These are phyloP conservation scores for Eimeria mitis DNA, from an alignment of 169 alveolate genomes.

Conservation along the genomic window DNA sequence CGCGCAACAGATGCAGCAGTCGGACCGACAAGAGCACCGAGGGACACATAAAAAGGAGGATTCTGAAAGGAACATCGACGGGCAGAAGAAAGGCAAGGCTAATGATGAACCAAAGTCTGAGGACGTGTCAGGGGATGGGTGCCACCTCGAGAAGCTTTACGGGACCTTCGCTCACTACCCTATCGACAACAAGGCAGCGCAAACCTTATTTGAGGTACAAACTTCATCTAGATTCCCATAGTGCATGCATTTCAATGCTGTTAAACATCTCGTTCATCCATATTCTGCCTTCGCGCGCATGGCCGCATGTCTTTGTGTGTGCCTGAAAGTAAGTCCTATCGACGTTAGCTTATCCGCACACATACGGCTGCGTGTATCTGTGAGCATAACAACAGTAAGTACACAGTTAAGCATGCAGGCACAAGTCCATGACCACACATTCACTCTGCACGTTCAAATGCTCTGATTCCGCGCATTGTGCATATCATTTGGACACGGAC, in stretches of 20 bases:
- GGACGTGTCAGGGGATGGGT: not conserved
- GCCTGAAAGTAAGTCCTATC: not conserved
- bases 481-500: not conserved
- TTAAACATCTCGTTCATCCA: not conserved
- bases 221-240: not conserved
- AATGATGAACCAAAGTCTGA: not conserved
- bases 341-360: not conserved
- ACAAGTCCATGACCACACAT: not conserved
- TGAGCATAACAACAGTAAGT: not conserved
- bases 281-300: not conserved
- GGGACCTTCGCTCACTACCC: conserved; percentile 65
- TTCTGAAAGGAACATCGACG: not conserved
- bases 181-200: conserved; percentile 52
- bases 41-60: not conserved
- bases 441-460: no score
- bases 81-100: not conserved
- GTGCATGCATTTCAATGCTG: not conserved
- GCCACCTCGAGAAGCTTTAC: conserved; percentile 40
- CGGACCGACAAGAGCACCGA: not conserved
- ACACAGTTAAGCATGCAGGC: not conserved
- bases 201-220: conserved; percentile 63
- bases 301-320: not conserved
- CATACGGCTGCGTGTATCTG: not conserved
- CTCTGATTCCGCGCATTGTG: no score
- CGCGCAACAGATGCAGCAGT: not conserved